A percentile compares a stretch with the other conserved stretches of the same genome.
Conservation (phyloP, 2,329 filamentous ascomycete genomes). For the Erysiphe pisi region DNA sequence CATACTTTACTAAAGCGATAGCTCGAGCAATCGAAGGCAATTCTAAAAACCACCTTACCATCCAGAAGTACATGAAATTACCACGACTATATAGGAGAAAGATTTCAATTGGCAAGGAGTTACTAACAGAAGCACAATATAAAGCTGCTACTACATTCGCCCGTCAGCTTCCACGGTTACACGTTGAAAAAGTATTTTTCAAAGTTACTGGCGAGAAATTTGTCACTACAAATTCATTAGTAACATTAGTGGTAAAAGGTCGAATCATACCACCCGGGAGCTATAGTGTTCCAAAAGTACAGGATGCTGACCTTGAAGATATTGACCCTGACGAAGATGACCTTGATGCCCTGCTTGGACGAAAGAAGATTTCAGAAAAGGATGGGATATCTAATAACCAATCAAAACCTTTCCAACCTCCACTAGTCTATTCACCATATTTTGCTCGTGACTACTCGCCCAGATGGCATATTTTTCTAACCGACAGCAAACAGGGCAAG, state of each 20-base stretch:
- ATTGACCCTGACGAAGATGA: conserved; percentile 89
- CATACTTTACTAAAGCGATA: conserved; percentile 63
- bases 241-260: conserved; percentile 89
- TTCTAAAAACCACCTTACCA: conserved; percentile 60
- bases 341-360: conserved; percentile 69
- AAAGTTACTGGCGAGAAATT: conserved; percentile 92
- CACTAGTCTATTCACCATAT: conserved; percentile 82
- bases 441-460: conserved; percentile 82
- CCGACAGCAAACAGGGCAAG: conserved; percentile 86
- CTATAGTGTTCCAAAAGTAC: conserved; percentile 60
- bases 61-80: conserved; percentile 83
- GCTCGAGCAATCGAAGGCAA: conserved; percentile 61
- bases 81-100: conserved; percentile 62
- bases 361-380: conserved; percentile 57
- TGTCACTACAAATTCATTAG: conserved; percentile 83
- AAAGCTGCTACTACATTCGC: conserved; percentile 63
- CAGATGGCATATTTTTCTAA: conserved; percentile 87
- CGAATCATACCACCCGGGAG: conserved; percentile 84
- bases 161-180: conserved; percentile 69
- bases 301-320: conserved; percentile 74
- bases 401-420: conserved; percentile 60
- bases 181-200: conserved; percentile 90
- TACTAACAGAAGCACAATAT: conserved; percentile 69
- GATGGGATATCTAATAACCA: conserved; percentile 49
- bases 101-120: conserved; percentile 57